Base-by-base conservation (phyloP, 2,329 filamentous ascomycete genomes). In the Beauveria sp. region DNA sequence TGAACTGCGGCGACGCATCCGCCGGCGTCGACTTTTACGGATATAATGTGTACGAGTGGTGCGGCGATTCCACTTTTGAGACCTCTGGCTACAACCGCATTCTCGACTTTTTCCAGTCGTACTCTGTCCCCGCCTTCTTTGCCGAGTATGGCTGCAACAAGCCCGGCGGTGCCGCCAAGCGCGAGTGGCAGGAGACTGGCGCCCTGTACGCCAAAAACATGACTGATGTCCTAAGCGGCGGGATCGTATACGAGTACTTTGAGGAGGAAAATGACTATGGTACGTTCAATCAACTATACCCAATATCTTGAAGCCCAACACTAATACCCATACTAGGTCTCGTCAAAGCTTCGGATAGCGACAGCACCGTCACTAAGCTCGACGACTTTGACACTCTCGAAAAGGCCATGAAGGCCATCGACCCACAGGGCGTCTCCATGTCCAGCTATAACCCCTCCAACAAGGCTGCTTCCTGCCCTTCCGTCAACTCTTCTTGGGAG, bases 11-110 rank as follows among this genome's bases (percentile, higher is more conserved):
- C 64, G 63, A 69, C 5, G 76, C 84, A 64, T 72, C 80, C 34
- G 77, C 80, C 12, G 71, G 88, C 64, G 96, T 98, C 67, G 95
- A 99, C 77, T 98, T 96, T 83, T 99, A 92, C 90, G 95, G 95
- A 63, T 98, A 98, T 88, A 99, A 99, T 83, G 96, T 98, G 79
- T 99, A 99, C 84, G 96, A 93, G 60, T 99, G 95, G 95, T 99
- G 95, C 74, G 95, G 93, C 68, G 76, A 93, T 68, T 96, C 90
- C 71, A 86, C 81, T 70, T 95, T 89, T 79, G 72, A 80, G 42
- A 73, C 81, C 63, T 97, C 95, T 3, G 91, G 91, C 60, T 99
- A 93, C 78, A 81, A 88, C 66, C 82, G 86, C 61, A 89, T 93
- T 74, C 92, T 92, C 68, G 76, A 90, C 66, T 93, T 96, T 78